phyloP scores from a whole-genome alignment of 352 stramenopile genomes.

The Phytopythium boreale region DNA sequence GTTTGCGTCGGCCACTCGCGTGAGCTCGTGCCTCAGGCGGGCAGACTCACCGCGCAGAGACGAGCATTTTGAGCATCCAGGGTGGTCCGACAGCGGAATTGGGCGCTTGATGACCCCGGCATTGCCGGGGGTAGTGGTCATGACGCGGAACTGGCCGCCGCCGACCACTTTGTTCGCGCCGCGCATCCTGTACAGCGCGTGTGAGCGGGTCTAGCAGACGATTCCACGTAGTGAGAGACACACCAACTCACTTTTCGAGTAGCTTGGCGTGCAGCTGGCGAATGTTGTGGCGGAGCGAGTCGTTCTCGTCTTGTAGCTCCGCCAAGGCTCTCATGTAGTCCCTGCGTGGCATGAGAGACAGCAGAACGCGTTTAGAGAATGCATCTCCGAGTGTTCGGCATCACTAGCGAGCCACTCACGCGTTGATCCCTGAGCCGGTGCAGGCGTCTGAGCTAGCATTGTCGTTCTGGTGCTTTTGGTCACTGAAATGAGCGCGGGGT shows the following conservation, averaged over 20 bases:
- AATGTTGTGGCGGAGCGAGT: constrained; percentile 24
- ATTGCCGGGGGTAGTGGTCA: constrained; percentile 1
- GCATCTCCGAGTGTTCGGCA: not conserved
- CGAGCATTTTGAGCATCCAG: constrained; percentile 18
- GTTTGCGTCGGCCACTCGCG: constrained; percentile 8
- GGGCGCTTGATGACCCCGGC: not conserved
- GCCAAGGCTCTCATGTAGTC: not conserved
- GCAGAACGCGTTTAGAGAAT: not conserved
- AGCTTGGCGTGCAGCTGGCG: constrained; percentile 23
- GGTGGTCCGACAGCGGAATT: not conserved
- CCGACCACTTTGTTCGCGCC: constrained; percentile 34
- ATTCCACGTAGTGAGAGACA: not conserved
- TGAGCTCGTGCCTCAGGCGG: constrained; percentile 16
- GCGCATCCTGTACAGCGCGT: constrained; percentile 21
- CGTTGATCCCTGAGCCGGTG: not conserved
- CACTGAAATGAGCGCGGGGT: not conserved
- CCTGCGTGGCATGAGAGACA: not conserved
- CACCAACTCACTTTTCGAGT: constrained; percentile 27
- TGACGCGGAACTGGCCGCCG: constrained; percentile 34
- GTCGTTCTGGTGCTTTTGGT: not conserved
- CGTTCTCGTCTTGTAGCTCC: constrained; percentile 20
- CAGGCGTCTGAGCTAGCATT: not conserved
- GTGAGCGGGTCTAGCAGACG: not conserved
- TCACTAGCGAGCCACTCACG: not conserved
- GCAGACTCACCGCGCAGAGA: constrained; percentile 13